Evolutionary conservation across 176 grass and related monocot genomes (phyloP).

Genomic region (Olyra latifolia): DNA sequence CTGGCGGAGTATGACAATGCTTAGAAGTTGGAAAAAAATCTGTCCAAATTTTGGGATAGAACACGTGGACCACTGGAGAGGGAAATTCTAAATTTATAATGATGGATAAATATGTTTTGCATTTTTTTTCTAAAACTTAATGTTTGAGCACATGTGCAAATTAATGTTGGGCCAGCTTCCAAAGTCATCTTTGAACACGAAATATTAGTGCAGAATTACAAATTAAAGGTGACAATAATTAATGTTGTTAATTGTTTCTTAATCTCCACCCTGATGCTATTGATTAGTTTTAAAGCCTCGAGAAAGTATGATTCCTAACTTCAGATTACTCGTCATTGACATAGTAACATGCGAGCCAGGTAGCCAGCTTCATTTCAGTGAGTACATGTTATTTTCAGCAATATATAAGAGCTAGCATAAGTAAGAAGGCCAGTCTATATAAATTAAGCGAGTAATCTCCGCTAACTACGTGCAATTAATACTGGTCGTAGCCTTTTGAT

Average conservation of each 20-base stretch:
- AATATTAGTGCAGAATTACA: not conserved
- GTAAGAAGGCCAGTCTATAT: not conserved
- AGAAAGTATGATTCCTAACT: not conserved
- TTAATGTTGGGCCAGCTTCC: not conserved
- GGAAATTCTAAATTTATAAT: not conserved
- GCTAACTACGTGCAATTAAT: no score
- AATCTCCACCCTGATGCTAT: not conserved
- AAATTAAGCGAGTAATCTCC: no score
- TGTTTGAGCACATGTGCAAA: not conserved
- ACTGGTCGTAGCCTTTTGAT: no score
- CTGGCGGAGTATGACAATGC: not conserved
- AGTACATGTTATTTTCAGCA: not conserved
- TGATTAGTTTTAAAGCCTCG: not conserved
- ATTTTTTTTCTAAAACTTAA: not conserved
- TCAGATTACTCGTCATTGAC: not conserved
- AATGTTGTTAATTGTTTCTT: not conserved
- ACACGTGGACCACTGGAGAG: not conserved
- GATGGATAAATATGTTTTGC: not conserved
- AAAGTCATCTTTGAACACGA: not conserved
- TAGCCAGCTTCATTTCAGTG: not conserved
- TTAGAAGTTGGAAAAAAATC: no score
- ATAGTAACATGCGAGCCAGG: not conserved
- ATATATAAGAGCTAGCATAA: not conserved
- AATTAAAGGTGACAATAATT: not conserved
- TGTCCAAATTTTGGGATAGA: constrained; percentile 3